A percentile compares a stretch with the other conserved stretches of the same genome.
Conservation (phyloP, 1,284 basidiomycete species). For the Heterobasidion irregulare region DNA sequence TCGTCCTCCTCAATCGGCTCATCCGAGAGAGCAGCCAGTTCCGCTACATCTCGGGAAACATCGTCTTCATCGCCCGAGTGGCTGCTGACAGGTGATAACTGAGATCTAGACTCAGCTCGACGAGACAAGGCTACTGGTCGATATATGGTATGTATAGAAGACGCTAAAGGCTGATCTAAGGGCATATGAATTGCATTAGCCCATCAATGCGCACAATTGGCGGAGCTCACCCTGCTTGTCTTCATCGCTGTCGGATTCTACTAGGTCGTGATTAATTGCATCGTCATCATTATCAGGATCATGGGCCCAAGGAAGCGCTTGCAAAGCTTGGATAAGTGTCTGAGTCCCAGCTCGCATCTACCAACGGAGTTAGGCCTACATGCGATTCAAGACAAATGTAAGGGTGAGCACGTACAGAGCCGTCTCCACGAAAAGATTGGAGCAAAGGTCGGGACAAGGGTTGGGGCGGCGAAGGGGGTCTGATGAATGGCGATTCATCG, state of each 20-base stretch:
- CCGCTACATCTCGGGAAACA: slow-evolving; percentile 11
- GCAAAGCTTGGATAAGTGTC: slow-evolving; percentile 76
- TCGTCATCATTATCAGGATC: slow-evolving; percentile 63
- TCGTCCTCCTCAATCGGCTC: slow-evolving; percentile 53
- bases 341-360: slow-evolving; percentile 77
- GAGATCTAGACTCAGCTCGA: slow-evolving; percentile 29
- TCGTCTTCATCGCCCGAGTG: slow-evolving; percentile 19
- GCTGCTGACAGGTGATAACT: slow-evolving; percentile 10
- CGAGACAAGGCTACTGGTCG: slow-evolving; percentile 67
- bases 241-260: slow-evolving; percentile 52
- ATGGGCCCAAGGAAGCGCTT: slow-evolving; percentile 70
- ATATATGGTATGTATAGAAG: slow-evolving; percentile 81
- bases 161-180: slow-evolving; percentile 44
- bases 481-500: slow-evolving; percentile 76
- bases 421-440: slow-evolving; percentile 49
- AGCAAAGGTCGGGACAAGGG: slow-evolving; percentile 33
- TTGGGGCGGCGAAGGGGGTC: slow-evolving; percentile 56
- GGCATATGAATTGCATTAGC: background rate
- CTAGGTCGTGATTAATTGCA: slow-evolving; percentile 31
- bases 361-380: background rate
- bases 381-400: background rate
- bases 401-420: slow-evolving; percentile 40
- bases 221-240: slow-evolving; percentile 32
- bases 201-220: background rate
- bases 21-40: slow-evolving; percentile 25